A percentile compares a stretch with the other conserved stretches of the same genome.
phyloP scores from a whole-genome alignment of 805 yeast species.

The Barnettozyma sucrosica region DNA sequence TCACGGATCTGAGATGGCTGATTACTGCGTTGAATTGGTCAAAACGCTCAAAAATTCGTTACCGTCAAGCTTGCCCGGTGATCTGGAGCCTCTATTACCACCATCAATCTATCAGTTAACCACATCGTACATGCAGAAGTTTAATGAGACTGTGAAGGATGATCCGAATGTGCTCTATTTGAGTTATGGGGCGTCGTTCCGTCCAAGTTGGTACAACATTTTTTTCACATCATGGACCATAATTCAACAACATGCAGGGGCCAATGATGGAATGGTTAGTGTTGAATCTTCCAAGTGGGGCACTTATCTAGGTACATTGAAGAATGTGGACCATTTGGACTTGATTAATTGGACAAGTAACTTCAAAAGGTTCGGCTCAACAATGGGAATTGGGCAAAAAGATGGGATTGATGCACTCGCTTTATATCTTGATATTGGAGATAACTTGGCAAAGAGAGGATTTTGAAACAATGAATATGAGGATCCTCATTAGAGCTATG shows the following conservation, averaged over 20 bases:
- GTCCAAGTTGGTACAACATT: constrained; percentile 55
- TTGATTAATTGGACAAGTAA: constrained; percentile 76
- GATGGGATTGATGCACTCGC: constrained; percentile 57
- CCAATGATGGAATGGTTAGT: constrained; percentile 84
- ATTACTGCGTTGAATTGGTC: constrained; percentile 42
- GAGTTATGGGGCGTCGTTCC: constrained; percentile 75
- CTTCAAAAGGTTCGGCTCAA: constrained; percentile 29
- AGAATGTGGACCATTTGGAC: constrained; percentile 79
- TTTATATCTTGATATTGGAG: constrained; percentile 61
- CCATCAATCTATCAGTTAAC: constrained; percentile 61
- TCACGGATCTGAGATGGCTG: constrained; percentile 80
- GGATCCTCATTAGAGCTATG: not conserved
- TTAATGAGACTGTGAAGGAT: constrained; percentile 48
- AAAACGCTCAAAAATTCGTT: constrained; percentile 5
- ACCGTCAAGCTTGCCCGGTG: not conserved
- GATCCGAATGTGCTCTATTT: constrained; percentile 64
- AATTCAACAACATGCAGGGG: constrained; percentile 43
- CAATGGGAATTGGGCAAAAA: constrained; percentile 15
- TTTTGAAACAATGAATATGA: constrained; percentile 26
- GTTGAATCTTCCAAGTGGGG: constrained; percentile 83
- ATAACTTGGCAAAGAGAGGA: constrained; percentile 53
- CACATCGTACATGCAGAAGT: constrained; percentile 42
- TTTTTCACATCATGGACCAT: constrained; percentile 62
- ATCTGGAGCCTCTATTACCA: constrained; percentile 26
- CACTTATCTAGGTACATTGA: constrained; percentile 67